Evolutionary conservation across 2,329 filamentous ascomycete species (phyloP).

Genomic region (Trichoderma semiorbis): DNA sequence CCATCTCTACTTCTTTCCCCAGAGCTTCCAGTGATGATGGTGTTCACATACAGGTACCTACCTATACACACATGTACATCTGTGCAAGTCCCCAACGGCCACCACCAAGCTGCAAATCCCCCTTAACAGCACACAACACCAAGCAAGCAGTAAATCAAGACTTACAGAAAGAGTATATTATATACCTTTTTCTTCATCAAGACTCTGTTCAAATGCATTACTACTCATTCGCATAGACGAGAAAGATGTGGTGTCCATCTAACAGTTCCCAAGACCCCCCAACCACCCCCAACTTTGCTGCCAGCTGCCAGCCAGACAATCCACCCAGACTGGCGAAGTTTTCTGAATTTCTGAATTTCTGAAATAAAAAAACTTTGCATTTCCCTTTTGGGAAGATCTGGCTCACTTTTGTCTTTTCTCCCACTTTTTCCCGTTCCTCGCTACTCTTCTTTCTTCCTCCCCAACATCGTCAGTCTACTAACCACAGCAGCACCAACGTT

Average conservation of each 20-base stretch:
- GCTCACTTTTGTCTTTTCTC: background rate
- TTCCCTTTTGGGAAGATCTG: background rate
- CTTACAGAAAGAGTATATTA: background rate
- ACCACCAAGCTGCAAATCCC: background rate
- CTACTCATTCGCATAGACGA: background rate
- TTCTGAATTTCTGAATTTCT: background rate
- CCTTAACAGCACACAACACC: background rate
- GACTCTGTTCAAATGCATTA: background rate
- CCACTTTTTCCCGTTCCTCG: background rate
- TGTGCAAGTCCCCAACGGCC: background rate
- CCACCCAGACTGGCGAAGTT: background rate
- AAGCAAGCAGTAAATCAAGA: background rate
- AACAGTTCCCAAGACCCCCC: background rate
- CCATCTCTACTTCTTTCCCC: background rate
- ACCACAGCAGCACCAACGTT: background rate
- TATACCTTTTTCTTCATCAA: no score
- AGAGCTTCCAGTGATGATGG: background rate
- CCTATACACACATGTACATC: background rate
- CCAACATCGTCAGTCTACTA: background rate
- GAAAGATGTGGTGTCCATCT: background rate
- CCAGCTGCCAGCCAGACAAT: constrained; percentile 17
- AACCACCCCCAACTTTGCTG: background rate
- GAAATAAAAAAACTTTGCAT: background rate
- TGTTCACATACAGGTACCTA: background rate
- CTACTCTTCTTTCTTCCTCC: background rate